Conservation (phyloP, 768 basidiomycete species). For the Leccinum aurantiacum region DNA sequence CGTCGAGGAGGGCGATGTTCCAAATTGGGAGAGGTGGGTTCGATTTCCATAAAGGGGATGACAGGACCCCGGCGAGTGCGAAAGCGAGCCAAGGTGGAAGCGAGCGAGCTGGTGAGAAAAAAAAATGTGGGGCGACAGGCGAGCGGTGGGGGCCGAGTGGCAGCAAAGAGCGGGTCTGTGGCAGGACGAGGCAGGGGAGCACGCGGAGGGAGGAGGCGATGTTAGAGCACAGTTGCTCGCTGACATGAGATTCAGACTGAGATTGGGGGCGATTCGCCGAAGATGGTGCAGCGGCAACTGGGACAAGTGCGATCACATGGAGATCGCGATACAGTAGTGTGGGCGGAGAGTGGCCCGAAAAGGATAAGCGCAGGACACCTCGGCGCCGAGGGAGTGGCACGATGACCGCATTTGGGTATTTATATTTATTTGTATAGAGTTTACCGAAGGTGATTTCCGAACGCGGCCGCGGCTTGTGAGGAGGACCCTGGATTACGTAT, state of each 20-base stretch:
- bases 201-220: conserved; percentile 19
- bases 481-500: conserved; percentile 37
- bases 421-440: conserved; percentile 24
- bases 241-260: conserved; percentile 32
- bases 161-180: conserved; percentile 30
- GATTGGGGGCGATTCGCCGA: conserved; percentile 33
- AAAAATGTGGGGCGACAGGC: neutral
- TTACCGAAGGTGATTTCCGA: conserved; percentile 42
- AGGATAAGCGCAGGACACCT: conserved; percentile 33
- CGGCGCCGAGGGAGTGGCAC: conserved; percentile 43
- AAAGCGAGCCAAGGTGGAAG: conserved; percentile 32
- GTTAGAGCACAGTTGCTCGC: conserved; percentile 20
- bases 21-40: conserved; percentile 17
- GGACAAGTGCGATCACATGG: conserved; percentile 31
- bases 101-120: conserved; percentile 24
- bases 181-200: conserved; percentile 21
- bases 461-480: conserved; percentile 37
- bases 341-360: conserved; percentile 33
- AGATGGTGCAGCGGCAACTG: conserved; percentile 37
- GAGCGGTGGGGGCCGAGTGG: conserved; percentile 1
- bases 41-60: conserved; percentile 22
- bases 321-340: conserved; percentile 31
- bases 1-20: conserved; percentile 23
- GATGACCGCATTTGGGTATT: conserved; percentile 25
- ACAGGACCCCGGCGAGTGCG: conserved; percentile 31